Base-by-base conservation (phyloP, 176 grass and related monocot genomes). In the Ensete glaucum region DNA sequence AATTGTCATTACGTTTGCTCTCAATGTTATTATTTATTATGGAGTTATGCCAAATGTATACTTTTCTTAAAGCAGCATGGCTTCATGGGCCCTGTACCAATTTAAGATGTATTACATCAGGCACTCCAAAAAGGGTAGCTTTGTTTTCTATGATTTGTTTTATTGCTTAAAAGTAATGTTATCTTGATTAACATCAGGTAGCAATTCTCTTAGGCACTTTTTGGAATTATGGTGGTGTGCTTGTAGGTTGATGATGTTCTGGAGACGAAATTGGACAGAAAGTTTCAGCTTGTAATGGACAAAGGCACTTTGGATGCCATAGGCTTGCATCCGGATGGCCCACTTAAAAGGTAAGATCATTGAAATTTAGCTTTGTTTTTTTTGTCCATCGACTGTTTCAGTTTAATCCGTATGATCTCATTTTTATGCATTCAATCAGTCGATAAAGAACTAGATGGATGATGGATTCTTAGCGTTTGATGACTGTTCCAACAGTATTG, bases 241-340 rank as follows among this genome's bases (percentile, higher is more conserved):
- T 77, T 24, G 62, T 67, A 98, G 90, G 95, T 94, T 74, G 95
- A 98, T 83, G 88, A 98, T 82, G 67, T 98, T 77, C 73, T 98
- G 80, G 90, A 94, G 67, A 91, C 90, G 54, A 98, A 98, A 81
- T 81, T 98, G 86, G 86, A 94, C 62, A 85, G 76, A 79, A 93
- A 83, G 81, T 94, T 91, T 67, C 83, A 87, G 81, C 80, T 98
- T 82, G 82, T 94, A 68, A 87, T 82, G 51, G 95, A 98, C 71
- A 98, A 98, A 91, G 95, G 95, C 48, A 91, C 95, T 57, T 81
- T 98, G 76, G 95, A 98, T 78, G 95, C 88, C 62, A 98, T 98
- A 43, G 90, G 95, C 34, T 83, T 94, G 75, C 95, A 99, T 89
- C 90, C 95, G 27, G 90, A 99, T 64, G 95, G 95, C 19, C 65